Conservation (phyloP, 352 stramenopile species). For the Phytophthora sp. region DNA sequence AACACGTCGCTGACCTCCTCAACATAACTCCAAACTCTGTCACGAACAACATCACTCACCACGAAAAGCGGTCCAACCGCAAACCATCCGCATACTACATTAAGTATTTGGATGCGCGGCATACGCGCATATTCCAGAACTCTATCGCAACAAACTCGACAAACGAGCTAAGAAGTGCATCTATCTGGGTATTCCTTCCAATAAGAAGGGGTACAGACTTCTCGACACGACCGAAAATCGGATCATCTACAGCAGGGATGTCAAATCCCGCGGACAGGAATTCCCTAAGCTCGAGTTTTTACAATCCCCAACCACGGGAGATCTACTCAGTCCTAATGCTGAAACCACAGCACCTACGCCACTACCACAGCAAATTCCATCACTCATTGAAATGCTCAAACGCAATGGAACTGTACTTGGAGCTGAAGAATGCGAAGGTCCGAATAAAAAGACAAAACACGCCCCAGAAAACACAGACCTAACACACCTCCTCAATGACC, state of each 20-base stretch:
- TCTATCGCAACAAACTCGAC: neutral
- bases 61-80: neutral
- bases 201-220: neutral
- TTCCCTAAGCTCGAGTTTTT: constrained; percentile 5
- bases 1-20: neutral
- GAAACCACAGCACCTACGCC: neutral
- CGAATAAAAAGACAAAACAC: too few species aligned
- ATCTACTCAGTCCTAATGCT: neutral
- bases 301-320: neutral
- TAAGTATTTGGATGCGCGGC: neutral
- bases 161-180: constrained; percentile 7
- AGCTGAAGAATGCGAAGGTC: too few species aligned
- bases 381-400: too few species aligned
- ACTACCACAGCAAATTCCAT: neutral
- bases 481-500: neutral
- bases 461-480: neutral
- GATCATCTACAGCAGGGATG: neutral
- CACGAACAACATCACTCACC: neutral
- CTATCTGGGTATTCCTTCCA: neutral
- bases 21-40: neutral
- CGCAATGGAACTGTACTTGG: too few species aligned
- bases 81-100: neutral
- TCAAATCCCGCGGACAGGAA: constrained; percentile 7
- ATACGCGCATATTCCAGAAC: neutral
- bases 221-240: constrained; percentile 5